A percentile compares a stretch with the other conserved stretches of the same genome.
These are phyloP conservation scores for Sporothrix curviconia DNA, from an alignment of 2,329 filamentous ascomycete species.

Conservation along the genomic window DNA sequence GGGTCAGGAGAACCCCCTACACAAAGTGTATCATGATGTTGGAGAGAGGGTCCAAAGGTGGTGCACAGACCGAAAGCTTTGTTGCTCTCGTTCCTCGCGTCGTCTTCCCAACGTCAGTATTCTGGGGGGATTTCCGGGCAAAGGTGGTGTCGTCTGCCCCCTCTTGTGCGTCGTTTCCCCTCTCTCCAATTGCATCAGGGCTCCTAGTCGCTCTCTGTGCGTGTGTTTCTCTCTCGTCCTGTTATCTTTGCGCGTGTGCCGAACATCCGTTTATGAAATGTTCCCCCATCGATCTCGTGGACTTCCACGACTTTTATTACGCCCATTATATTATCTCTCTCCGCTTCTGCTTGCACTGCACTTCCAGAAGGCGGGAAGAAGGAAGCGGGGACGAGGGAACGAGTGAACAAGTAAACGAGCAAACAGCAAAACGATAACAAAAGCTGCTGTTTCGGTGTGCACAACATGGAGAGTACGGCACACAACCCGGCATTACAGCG, in stretches of 20 bases:
- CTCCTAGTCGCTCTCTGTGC: no score
- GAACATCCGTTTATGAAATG: no score
- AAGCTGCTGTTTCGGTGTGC: no score
- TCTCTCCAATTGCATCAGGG: no score
- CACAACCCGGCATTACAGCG: no score
- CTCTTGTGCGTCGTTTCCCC: no score
- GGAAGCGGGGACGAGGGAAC: not conserved
- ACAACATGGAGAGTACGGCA: no score
- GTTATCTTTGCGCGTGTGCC: no score
- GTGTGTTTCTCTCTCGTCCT: no score
- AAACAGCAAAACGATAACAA: no score
- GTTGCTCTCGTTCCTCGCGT: not conserved
- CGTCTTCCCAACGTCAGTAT: not conserved
- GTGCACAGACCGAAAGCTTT: conserved; percentile 5
- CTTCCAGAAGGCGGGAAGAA: conserved; percentile 3
- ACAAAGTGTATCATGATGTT: conserved; percentile 6
- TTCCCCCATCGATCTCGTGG: not conserved
- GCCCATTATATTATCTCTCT: not conserved
- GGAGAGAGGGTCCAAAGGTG: not conserved
- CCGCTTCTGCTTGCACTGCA: not conserved
- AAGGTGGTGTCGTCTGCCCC: no score
- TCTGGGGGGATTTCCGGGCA: no score
- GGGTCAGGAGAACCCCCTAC: not conserved
- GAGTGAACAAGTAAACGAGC: not conserved
- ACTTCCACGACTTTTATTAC: not conserved